Percentiles rank a stretch among this genome's conserved stretches.
phyloP scores from a whole-genome alignment of 495 filamentous ascomycete genomes.

The Penicillium odoratum region DNA sequence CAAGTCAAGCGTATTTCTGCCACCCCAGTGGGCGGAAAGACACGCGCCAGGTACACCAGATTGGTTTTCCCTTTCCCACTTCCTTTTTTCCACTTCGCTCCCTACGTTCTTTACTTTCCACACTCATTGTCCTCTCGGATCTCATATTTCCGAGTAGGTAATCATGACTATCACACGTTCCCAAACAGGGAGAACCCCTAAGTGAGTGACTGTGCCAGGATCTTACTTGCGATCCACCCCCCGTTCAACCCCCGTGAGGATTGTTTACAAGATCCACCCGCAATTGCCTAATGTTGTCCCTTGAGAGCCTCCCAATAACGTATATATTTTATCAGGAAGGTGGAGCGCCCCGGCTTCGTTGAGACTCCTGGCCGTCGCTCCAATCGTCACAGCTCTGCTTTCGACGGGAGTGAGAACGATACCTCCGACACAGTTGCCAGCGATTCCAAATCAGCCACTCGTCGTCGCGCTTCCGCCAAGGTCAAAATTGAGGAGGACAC shows the following conservation, averaged over 20 bases:
- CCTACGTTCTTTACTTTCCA: slow-evolving; percentile 5
- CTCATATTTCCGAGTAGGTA: slow-evolving; percentile 22
- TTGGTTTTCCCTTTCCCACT: slow-evolving; percentile 24
- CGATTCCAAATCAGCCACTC: slow-evolving; percentile 31
- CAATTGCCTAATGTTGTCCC: slow-evolving; percentile 1
- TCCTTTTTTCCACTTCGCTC: slow-evolving; percentile 17
- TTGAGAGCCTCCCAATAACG: slow-evolving; percentile 10
- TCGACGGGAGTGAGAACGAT: slow-evolving; percentile 34
- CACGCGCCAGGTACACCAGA: slow-evolving; percentile 16
- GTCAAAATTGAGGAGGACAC: slow-evolving; percentile 33
- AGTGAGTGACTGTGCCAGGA: slow-evolving; percentile 36
- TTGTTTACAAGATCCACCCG: slow-evolving; percentile 19
- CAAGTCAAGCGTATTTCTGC: slow-evolving; percentile 16
- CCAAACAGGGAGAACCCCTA: slow-evolving; percentile 52
- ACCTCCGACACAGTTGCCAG: slow-evolving; percentile 30
- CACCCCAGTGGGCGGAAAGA: slow-evolving; percentile 13
- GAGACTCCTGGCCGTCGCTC: slow-evolving; percentile 55
- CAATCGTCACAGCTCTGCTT: slow-evolving; percentile 43
- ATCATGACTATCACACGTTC: slow-evolving; percentile 51
- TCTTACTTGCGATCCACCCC: slow-evolving; percentile 20
- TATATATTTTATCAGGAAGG: slow-evolving; percentile 45
- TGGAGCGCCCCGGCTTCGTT: slow-evolving; percentile 56
- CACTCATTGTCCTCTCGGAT: slow-evolving; percentile 22
- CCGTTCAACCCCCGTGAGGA: slow-evolving; percentile 9
- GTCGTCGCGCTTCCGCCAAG: slow-evolving; percentile 35